Evolutionary conservation across 768 basidiomycete species (phyloP).

Genomic region (Tricholomella constricta): DNA sequence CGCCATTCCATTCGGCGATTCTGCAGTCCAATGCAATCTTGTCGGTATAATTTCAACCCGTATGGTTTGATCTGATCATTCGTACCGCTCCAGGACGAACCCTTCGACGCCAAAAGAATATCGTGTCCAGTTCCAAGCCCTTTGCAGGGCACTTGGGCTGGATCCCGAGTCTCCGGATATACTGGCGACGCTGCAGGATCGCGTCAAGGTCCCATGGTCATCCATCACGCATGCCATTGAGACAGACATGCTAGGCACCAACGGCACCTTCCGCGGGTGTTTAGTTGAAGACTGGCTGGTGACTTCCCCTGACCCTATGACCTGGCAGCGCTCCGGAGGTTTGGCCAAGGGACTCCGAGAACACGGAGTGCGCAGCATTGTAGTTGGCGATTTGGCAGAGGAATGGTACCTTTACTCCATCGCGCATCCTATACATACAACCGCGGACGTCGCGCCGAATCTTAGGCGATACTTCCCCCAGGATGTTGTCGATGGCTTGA

Average conservation of each 20-base stretch:
- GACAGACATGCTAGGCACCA: conserved; percentile 51
- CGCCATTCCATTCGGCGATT: conserved; percentile 68
- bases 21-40: conserved; percentile 78
- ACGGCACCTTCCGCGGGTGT: conserved; percentile 71
- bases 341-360: conserved; percentile 55
- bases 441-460: conserved; percentile 56
- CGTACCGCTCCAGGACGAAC: conserved; percentile 36
- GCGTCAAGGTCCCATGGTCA: conserved; percentile 46
- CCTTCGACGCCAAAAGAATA: conserved; percentile 64
- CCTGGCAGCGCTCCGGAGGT: conserved; percentile 64
- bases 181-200: conserved; percentile 53
- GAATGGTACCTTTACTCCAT: conserved; percentile 82
- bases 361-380: conserved; percentile 61
- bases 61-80: background rate
- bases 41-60: conserved; percentile 35
- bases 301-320: conserved; percentile 56
- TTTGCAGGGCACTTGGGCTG: conserved; percentile 57
- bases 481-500: conserved; percentile 46
- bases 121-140: conserved; percentile 61
- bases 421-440: conserved; percentile 55
- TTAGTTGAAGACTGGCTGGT: conserved; percentile 63
- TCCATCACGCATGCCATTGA: conserved; percentile 61
- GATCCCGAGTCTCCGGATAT: conserved; percentile 53
- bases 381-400: conserved; percentile 69
- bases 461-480: conserved; percentile 61